These are phyloP conservation scores for Monosporascus ibericus DNA, from an alignment of 2,329 filamentous ascomycete species.

Conservation along the genomic window DNA sequence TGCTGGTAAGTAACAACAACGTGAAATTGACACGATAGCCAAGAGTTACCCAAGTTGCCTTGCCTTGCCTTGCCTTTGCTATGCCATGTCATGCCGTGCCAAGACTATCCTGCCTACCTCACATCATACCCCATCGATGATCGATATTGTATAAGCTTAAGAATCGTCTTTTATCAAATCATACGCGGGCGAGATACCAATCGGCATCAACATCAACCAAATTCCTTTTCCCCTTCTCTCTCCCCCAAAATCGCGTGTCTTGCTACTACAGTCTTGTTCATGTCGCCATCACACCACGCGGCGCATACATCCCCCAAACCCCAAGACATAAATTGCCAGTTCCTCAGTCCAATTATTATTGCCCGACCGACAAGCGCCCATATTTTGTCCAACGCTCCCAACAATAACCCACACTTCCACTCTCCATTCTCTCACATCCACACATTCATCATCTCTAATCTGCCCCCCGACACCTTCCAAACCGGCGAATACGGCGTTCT, in stretches of 20 bases:
- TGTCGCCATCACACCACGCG: background rate
- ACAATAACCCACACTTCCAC: background rate
- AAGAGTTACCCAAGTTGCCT: too few relatives aligned
- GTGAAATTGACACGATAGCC: too few relatives aligned
- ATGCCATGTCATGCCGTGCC: too few relatives aligned
- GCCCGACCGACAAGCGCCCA: background rate
- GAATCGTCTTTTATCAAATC: too few relatives aligned
- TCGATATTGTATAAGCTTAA: too few relatives aligned
- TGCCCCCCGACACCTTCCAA: background rate
- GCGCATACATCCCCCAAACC: background rate
- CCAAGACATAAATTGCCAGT: background rate
- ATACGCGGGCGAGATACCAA: too few relatives aligned
- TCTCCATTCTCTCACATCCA: background rate
- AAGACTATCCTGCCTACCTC: too few relatives aligned
- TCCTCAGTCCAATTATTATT: background rate
- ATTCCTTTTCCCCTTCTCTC: too few relatives aligned
- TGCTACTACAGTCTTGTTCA: background rate
- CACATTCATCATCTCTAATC: background rate
- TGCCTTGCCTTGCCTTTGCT: too few relatives aligned
- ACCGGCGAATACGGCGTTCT: background rate
- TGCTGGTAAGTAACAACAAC: too few relatives aligned
- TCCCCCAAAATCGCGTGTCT: background rate
- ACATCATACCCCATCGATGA: too few relatives aligned
- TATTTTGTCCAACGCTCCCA: background rate
- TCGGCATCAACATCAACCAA: too few relatives aligned